Conservation (phyloP, 169 alveolate genomes). For the Cystoisospora suis region DNA sequence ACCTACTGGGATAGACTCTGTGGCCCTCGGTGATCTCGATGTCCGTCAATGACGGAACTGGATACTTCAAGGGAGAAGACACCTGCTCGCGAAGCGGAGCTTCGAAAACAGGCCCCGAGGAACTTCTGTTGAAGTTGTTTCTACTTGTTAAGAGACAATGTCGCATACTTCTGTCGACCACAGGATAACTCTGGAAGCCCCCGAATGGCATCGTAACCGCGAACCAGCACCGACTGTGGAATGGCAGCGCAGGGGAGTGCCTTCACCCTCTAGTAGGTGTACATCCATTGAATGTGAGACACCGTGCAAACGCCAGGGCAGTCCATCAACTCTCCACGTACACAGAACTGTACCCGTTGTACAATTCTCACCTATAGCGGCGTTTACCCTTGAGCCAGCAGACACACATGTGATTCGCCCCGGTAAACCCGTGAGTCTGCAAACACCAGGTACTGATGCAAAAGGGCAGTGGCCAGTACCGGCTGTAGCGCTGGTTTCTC, state of each 20-base stretch:
- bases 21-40: background rate
- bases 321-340: background rate
- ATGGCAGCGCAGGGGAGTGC: no score
- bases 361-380: background rate
- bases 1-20: constrained; percentile 33
- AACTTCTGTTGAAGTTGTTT: no score
- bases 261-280: no score
- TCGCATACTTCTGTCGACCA: no score
- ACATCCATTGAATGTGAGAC: background rate
- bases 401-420: background rate
- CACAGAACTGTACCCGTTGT: background rate
- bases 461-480: constrained; percentile 10
- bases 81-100: no score
- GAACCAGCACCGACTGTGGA: no score
- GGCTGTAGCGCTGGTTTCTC: background rate
- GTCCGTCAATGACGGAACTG: no score
- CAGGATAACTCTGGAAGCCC: background rate
- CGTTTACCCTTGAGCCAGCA: background rate
- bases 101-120: no score
- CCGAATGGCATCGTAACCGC: background rate
- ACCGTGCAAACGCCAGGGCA: background rate
- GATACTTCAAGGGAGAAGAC: no score
- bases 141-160: no score
- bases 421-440: background rate
- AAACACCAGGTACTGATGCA: background rate